Conservation (phyloP, 495 filamentous ascomycete genomes). For the Stereocaulon alpinum region DNA sequence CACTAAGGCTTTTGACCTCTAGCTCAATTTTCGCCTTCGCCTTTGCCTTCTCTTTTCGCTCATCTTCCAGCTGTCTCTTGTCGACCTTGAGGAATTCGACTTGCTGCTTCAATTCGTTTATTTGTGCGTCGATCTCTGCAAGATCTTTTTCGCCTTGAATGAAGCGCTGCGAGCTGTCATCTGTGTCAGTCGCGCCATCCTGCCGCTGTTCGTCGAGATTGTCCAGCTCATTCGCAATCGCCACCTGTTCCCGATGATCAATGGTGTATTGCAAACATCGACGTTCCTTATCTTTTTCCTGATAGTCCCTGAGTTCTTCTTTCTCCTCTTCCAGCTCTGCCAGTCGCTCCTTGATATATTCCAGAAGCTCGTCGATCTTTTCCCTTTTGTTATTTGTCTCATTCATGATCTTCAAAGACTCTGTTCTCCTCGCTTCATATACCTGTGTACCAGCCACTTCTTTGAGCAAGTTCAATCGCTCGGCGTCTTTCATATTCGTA, state of each 20-base stretch:
- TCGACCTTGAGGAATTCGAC: constrained; percentile 84
- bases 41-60: constrained; percentile 69
- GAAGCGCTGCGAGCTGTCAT: constrained; percentile 69
- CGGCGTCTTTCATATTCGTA: constrained; percentile 96
- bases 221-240: constrained; percentile 64
- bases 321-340: constrained; percentile 92
- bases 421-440: constrained; percentile 81
- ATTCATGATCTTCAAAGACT: constrained; percentile 92
- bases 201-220: constrained; percentile 74
- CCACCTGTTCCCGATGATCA: constrained; percentile 76
- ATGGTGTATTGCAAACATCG: constrained; percentile 91
- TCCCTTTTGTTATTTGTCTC: constrained; percentile 89
- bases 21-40: constrained; percentile 75
- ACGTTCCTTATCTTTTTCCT: constrained; percentile 89
- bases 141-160: constrained; percentile 74
- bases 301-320: constrained; percentile 81
- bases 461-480: constrained; percentile 80
- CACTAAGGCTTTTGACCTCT: constrained; percentile 66
- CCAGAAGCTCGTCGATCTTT: constrained; percentile 87
- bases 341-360: constrained; percentile 83
- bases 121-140: constrained; percentile 61
- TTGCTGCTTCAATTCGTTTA: constrained; percentile 67
- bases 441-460: constrained; percentile 96
- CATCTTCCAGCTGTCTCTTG: constrained; percentile 77
- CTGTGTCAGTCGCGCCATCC: constrained; percentile 69